Conservation (phyloP, 2,329 filamentous ascomycete genomes). For the Arthrobotrys sphaeroides region DNA sequence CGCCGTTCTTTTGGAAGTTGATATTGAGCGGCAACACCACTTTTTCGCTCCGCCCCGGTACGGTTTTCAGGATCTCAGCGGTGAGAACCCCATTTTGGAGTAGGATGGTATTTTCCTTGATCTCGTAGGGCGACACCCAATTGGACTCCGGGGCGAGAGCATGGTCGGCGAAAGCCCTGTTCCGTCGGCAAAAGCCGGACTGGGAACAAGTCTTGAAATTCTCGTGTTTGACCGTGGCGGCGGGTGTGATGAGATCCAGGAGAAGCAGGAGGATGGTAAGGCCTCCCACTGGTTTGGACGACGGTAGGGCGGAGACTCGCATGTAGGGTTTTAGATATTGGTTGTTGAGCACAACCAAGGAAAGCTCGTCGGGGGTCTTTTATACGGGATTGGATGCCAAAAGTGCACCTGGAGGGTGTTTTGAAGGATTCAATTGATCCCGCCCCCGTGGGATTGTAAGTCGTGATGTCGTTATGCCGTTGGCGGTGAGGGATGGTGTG, state of each 20-base stretch:
- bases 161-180: constrained; percentile 85
- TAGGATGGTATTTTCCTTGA: constrained; percentile 75
- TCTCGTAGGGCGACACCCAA: constrained; percentile 83
- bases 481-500: not conserved
- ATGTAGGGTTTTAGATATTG: constrained; percentile 5
- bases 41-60: constrained; percentile 70
- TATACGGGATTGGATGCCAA: constrained; percentile 5
- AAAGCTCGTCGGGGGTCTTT: constrained; percentile 22
- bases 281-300: constrained; percentile 35
- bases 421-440: constrained; percentile 19
- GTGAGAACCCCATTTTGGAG: constrained; percentile 83
- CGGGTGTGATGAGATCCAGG: constrained; percentile 53
- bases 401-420: constrained; percentile 48
- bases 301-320: constrained; percentile 30
- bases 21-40: constrained; percentile 83
- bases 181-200: constrained; percentile 96
- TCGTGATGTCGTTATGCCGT: constrained; percentile 6
- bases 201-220: constrained; percentile 98
- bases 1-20: constrained; percentile 88
- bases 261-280: constrained; percentile 53
- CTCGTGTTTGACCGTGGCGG: constrained; percentile 89
- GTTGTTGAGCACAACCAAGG: constrained; percentile 50
- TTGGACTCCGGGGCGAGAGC: constrained; percentile 68
- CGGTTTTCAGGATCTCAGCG: constrained; percentile 81
- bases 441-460: not conserved